Percentiles rank a stretch among this genome's conserved stretches.
These are phyloP conservation scores for Eremomyces bilateralis DNA, from an alignment of 495 filamentous ascomycete species.

Conservation along the genomic window DNA sequence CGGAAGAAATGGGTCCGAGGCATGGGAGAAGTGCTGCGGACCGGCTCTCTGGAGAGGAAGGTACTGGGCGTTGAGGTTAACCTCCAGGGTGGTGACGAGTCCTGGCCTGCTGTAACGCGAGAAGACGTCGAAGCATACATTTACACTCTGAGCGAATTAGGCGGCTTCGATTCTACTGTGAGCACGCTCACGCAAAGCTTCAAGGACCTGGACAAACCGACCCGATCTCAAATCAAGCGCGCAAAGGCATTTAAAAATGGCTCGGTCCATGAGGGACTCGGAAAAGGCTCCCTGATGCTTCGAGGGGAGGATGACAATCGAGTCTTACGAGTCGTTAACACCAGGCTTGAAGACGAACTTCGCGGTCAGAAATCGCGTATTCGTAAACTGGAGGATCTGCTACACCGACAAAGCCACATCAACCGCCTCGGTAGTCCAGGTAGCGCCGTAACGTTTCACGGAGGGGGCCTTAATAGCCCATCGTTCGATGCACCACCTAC, in stretches of 20 bases:
- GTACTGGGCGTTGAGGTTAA: constrained; percentile 69
- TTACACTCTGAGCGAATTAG: constrained; percentile 24
- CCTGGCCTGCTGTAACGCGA: constrained; percentile 46
- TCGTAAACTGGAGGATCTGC: constrained; percentile 74
- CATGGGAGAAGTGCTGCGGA: constrained; percentile 32
- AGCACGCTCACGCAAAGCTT: constrained; percentile 37
- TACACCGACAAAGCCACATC: constrained; percentile 65
- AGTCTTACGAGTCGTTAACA: constrained; percentile 55
- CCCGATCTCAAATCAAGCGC: constrained; percentile 50
- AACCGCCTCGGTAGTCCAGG: constrained; percentile 41
- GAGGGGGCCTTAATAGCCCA: constrained; percentile 8
- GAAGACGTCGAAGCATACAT: constrained; percentile 35
- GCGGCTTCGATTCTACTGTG: constrained; percentile 46
- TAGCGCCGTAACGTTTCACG: constrained; percentile 32
- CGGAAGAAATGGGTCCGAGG: constrained; percentile 77
- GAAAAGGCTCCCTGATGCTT: constrained; percentile 58
- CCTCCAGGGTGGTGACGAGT: constrained; percentile 53
- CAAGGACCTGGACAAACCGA: constrained; percentile 46
- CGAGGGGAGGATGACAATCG: constrained; percentile 59
- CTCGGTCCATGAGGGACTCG: constrained; percentile 69
- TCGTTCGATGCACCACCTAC: constrained; percentile 1
- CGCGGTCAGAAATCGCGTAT: constrained; percentile 81
- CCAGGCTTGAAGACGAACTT: constrained; percentile 55
- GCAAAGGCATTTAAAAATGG: constrained; percentile 91
- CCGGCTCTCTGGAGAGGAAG: constrained; percentile 37